These are phyloP conservation scores for Entamoeba invadens DNA, from an alignment of 208 protist genomes.

Conservation along the genomic window DNA sequence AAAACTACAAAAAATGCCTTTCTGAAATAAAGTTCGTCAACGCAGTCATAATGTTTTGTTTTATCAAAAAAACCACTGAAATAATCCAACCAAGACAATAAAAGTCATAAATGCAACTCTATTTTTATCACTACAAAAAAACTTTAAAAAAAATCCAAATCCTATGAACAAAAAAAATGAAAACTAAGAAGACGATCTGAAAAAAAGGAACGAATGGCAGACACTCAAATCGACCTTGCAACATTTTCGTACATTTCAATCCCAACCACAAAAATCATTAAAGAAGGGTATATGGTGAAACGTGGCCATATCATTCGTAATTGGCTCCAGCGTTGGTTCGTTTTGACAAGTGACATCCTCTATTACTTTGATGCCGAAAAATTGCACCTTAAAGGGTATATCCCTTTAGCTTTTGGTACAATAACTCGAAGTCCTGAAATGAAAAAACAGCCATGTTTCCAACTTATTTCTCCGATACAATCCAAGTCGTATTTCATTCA, in stretches of 20 bases:
- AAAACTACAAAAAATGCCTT: no score
- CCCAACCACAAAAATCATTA: not conserved
- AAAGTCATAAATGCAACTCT: no score
- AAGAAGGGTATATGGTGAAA: not conserved
- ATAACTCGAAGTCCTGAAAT: not conserved
- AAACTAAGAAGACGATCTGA: no score
- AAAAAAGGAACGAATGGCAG: no score
- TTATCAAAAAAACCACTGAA: no score
- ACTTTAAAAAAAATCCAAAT: no score
- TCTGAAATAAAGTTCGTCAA: no score
- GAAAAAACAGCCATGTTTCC: not conserved
- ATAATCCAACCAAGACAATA: no score
- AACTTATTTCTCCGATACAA: not conserved
- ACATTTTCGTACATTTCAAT: not conserved
- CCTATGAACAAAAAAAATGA: no score
- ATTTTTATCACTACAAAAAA: no score
- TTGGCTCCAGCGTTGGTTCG: not conserved
- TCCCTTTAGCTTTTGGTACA: not conserved
- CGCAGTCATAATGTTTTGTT: no score
- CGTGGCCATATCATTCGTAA: not conserved
- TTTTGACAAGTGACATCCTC: not conserved
- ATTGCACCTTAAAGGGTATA: not conserved
- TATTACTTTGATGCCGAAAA: not conserved
- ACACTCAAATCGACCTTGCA: not conserved
- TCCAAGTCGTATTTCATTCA: not conserved